Evolutionary conservation across 768 basidiomycete species (phyloP).

Genomic region (Hortiboletus flavorubellus): DNA sequence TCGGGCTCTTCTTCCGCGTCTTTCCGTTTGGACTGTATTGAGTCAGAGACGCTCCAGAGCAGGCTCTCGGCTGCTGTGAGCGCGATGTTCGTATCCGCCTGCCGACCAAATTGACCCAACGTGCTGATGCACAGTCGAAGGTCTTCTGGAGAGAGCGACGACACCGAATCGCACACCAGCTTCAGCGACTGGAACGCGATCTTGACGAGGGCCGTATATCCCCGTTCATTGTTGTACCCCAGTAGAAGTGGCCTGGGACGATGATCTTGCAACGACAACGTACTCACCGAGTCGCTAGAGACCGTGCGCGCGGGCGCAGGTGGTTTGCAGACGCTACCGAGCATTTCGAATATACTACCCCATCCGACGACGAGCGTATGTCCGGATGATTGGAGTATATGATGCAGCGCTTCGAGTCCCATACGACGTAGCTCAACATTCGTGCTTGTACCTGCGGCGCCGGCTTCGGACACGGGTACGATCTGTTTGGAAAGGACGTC

Average conservation of each 20-base stretch:
- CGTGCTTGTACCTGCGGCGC: conserved; percentile 42
- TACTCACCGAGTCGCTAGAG: conserved; percentile 41
- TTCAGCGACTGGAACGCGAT: conserved; percentile 94
- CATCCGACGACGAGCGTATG: conserved; percentile 92
- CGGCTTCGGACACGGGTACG: conserved; percentile 39
- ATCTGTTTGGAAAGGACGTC: conserved; percentile 82
- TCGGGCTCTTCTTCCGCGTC: conserved; percentile 57
- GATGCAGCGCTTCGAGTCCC: conserved; percentile 86
- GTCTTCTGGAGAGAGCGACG: conserved; percentile 74
- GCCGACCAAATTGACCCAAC: conserved; percentile 86
- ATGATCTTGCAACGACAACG: conserved; percentile 38
- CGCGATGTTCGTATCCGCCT: conserved; percentile 94
- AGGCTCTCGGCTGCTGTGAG: conserved; percentile 90
- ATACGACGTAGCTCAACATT: conserved; percentile 79
- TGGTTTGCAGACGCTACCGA: conserved; percentile 81
- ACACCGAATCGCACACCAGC: conserved; percentile 89
- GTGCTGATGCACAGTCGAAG: conserved; percentile 88
- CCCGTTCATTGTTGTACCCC: conserved; percentile 61
- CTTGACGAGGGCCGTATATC: conserved; percentile 74
- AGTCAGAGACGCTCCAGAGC: conserved; percentile 95
- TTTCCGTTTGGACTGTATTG: conserved; percentile 82
- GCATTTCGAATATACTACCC: conserved; percentile 90
- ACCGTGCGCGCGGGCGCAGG: conserved; percentile 34
- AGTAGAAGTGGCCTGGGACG: conserved; percentile 47
- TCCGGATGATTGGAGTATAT: conserved; percentile 87